Evolutionary conservation across 345 rosid species (phyloP), one percentile per base, ranked within the genome.

Genomic region (Theobroma cacao): DNA sequence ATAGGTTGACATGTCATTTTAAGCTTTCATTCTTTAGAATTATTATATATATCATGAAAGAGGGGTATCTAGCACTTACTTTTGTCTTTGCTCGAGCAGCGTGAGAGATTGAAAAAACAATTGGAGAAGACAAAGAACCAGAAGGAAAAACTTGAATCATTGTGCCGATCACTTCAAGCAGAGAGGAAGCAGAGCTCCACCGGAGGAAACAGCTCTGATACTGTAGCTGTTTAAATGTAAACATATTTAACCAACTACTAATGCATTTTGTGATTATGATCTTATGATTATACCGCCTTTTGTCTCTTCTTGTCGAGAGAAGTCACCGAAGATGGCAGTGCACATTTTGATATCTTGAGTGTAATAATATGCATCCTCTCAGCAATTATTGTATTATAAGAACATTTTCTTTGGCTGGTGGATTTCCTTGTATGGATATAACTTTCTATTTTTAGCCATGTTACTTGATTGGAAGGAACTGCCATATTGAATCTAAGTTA

Each of bases 161-260:
- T 93, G 75, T 95, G 96, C 85, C 87, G 98, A 67, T 89, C 96
- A n/a, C 97, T 93, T 79, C 99, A 92, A 81, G 94, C 96, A 11
- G 97, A 95, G 84, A 86, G 98, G 86, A 93, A 88, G 79, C 96
- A 88, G 76, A 86, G 80, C 63, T 59, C 87, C 0, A 60, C 18
- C 1, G 82, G 59, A 41, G 71, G 81, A 80, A 86, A 60, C 78
- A 65, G 60, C 79, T 64, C 85, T 0, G 88, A 85, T 26, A 52
- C 85, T 43, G 68, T 64, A 15, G 48, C 80, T 18, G 75, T 47
- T 55, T 75, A 76, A 84, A 28, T 30, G 36, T 56, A 30, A 72
- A 64, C 26, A 38, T 53, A 64, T 73, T 59, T 20, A 45, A 55
- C 41, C 30, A 48, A 28, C 63, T 20, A 24, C 2, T 63, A 67